Evolutionary conservation across 2,329 filamentous ascomycete species (phyloP).

Genomic region (Colletotrichum somersetense): DNA sequence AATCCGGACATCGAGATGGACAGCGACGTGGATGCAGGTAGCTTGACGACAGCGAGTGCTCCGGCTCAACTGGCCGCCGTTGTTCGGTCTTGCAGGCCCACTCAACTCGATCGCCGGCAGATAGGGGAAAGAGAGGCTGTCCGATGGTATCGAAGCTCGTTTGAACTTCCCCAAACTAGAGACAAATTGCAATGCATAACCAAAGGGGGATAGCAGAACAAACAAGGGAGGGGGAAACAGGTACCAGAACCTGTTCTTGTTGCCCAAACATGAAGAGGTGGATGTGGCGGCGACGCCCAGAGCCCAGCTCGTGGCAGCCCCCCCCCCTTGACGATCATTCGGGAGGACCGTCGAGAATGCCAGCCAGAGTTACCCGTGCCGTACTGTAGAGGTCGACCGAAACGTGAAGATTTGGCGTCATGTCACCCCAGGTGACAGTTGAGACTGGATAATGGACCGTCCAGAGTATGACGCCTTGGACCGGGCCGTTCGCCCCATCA

Average conservation of each 20-base stretch:
- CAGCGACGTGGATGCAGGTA: neutral
- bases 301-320: conserved; percentile 35
- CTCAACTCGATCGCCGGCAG: neutral
- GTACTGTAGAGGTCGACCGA: neutral
- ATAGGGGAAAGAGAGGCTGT: neutral
- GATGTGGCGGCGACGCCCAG: conserved; percentile 31
- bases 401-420: conserved; percentile 16
- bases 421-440: conserved; percentile 24
- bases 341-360: conserved; percentile 4
- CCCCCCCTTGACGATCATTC: conserved; percentile 10
- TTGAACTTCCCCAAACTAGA: neutral
- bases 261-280: conserved; percentile 13
- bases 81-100: conserved; percentile 8
- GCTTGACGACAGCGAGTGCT: conserved; percentile 26
- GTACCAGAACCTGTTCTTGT: conserved; percentile 16
- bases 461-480: conserved; percentile 27
- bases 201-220: neutral
- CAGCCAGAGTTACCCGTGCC: conserved; percentile 3
- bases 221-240: conserved; percentile 6
- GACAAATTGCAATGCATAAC: conserved; percentile 12
- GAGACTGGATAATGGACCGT: neutral
- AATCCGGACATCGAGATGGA: conserved; percentile 31
- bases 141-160: conserved; percentile 13
- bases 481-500: neutral
- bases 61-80: neutral